Base-by-base conservation (phyloP, 352 stramenopile species). In the Phytopythium ostracodes region DNA sequence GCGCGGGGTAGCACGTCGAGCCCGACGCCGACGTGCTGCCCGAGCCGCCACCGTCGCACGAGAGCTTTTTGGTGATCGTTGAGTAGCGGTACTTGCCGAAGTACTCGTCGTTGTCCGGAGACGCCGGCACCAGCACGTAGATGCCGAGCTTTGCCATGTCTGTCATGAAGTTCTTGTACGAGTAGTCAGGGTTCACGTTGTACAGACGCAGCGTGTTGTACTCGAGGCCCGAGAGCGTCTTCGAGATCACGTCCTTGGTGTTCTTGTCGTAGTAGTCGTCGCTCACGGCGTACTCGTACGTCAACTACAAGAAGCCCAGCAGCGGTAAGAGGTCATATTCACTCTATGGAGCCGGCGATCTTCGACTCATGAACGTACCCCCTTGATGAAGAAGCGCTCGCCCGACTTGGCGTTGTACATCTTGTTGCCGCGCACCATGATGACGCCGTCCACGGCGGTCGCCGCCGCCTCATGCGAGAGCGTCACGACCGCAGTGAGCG, bases 191-290 rank as follows among this genome's bases (percentile, higher is more conserved):
- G 69, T 96, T 94, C 56, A 94, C 88, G 62, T 96, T 91, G 75
- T 96, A 96, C 49, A 96, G 70, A 60, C 87, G 84, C 38, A 96
- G 67, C 42, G 84, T 93, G 71, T 96, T 96, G 66, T 84, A 92
- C 38, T 93, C 65, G 49, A 95, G 79, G 0, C 77, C 86, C 36
- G 82, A 76, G 14, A 96, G 71, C 42, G 89, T 83, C 59, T 79
- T 60, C 9, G 62, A 59, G 57, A 95, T 93, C 47, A 77, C 70
- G 10, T 74, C 72, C 66, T 94, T 92, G 33, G 81, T 91, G 67
- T 91, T 90, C 68, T 91, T 84, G 63, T 84, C 76, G 67, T 94
- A 95, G 71, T 94, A 92, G 4, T 82, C 75, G 56, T 95, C 85
- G 52, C 83, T 93, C 55, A 95, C 84, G 3, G 84, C 87, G 69